Base-by-base conservation (phyloP, 345 rosid species). In the Nephelium lappaceum region DNA sequence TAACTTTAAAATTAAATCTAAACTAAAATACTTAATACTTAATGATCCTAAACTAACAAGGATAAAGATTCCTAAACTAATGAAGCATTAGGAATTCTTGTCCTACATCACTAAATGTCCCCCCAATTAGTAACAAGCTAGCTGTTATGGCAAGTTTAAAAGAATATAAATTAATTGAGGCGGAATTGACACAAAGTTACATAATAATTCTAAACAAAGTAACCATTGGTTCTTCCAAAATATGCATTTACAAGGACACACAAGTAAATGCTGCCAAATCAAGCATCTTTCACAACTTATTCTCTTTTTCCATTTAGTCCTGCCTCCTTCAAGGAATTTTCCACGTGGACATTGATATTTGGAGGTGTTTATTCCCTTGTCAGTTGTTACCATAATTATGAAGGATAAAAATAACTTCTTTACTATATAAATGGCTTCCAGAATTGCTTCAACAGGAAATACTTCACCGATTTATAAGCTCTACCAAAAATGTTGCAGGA, bases 91-190 rank as follows among this genome's bases (percentile, higher is more conserved):
- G 1, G 2, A 27, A 27, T n/a, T n/a, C 31, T 27, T 27, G 31
- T 27, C 31, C 31, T 27, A 27, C 31, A 27, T 27, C 31, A 27
- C n/a, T n/a, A n/a, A 9, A 21, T 8, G 16, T 18, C 8, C 19
- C 1, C 16, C 61, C 60, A 25, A 19, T 31, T 8, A 24, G 8
- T 31, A 62, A 76, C 19, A 69, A 72, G 63, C 39, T 38, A 41
- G 62, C 67, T 12, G 31, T 31, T 75, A 65, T 6, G 71, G 62
- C 47, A 75, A 75, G 25, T 64, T 31, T 61, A 73, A 73, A 24
- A 42, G 68, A 60, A 43, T 23, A 57, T 19, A 38, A 73, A 58
- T 21, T 19, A 57, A 11, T 38, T 60, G 7, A 72, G 47, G 38
- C 60, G 19, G 58, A 43, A 24, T 24, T 24, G 57, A 71, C 66